These are phyloP conservation scores for Suillus bovinus DNA, from an alignment of 768 basidiomycete species.

Conservation along the genomic window DNA sequence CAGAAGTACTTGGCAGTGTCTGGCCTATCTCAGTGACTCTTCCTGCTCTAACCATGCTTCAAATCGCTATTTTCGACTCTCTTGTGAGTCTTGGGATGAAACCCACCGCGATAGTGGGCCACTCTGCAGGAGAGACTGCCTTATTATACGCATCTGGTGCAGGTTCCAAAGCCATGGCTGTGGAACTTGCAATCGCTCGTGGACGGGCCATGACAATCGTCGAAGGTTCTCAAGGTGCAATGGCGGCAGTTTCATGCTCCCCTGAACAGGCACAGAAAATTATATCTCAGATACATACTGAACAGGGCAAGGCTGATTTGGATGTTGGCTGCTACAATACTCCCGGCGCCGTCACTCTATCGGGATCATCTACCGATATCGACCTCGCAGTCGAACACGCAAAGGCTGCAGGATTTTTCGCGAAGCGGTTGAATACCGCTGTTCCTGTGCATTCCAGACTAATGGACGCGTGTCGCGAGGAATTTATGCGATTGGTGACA, in stretches of 20 bases:
- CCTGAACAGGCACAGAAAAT: slow-evolving; percentile 28
- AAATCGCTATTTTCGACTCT: slow-evolving; percentile 47
- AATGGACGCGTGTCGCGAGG: slow-evolving; percentile 36
- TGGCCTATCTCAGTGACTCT: slow-evolving; percentile 41
- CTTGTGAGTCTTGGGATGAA: slow-evolving; percentile 35
- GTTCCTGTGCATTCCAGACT: slow-evolving; percentile 35
- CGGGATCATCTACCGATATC: slow-evolving; percentile 32
- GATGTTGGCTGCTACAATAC: slow-evolving; percentile 46
- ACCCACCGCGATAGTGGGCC: slow-evolving; percentile 43
- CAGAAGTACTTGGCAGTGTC: slow-evolving; percentile 7
- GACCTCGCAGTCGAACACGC: slow-evolving; percentile 30
- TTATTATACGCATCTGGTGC: slow-evolving; percentile 46
- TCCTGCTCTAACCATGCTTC: slow-evolving; percentile 44
- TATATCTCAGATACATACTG: slow-evolving; percentile 13
- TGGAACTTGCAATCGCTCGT: slow-evolving; percentile 45
- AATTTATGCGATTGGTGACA: slow-evolving; percentile 28
- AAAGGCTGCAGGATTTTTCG: background rate
- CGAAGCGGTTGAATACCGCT: slow-evolving; percentile 33
- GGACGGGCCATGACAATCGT: slow-evolving; percentile 36
- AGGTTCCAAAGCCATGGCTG: slow-evolving; percentile 37
- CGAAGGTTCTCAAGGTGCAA: slow-evolving; percentile 38
- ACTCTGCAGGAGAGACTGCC: slow-evolving; percentile 51
- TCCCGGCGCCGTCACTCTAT: slow-evolving; percentile 36
- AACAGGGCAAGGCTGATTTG: slow-evolving; percentile 19
- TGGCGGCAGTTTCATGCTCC: slow-evolving; percentile 45